Conservation (phyloP, 306 rosid species). For the Biancaea sappan region DNA sequence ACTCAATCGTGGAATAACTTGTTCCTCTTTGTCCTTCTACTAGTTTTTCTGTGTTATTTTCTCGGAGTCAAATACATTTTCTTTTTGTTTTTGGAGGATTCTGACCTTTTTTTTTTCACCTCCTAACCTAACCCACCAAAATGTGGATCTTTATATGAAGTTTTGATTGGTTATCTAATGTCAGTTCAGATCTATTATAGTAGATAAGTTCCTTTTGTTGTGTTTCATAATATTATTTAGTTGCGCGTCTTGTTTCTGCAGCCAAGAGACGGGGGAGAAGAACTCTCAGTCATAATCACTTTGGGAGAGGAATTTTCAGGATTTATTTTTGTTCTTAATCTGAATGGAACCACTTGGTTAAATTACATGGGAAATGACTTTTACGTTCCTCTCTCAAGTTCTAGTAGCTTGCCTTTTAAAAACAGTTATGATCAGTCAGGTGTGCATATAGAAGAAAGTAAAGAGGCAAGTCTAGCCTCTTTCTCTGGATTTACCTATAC, state of each 20-base stretch:
- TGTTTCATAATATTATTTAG: slow-evolving; percentile 27
- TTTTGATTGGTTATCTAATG: slow-evolving; percentile 21
- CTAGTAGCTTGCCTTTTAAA: slow-evolving; percentile 35
- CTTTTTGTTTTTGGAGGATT: neutral
- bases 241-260: slow-evolving; percentile 39
- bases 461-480: slow-evolving; percentile 36
- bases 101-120: neutral
- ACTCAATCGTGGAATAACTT: neutral
- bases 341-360: slow-evolving; percentile 68
- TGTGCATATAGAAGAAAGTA: slow-evolving; percentile 38
- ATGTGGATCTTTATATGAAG: neutral
- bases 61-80: neutral
- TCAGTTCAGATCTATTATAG: neutral
- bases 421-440: slow-evolving; percentile 35
- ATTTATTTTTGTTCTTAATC: slow-evolving; percentile 75
- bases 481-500: slow-evolving; percentile 47
- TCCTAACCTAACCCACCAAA: neutral
- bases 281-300: slow-evolving; percentile 57
- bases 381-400: slow-evolving; percentile 62
- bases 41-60: neutral
- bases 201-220: slow-evolving; percentile 2
- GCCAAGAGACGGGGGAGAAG: slow-evolving; percentile 61
- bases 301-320: slow-evolving; percentile 66
- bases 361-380: slow-evolving; percentile 69
- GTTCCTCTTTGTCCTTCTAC: neutral